Evolutionary conservation across 2,329 filamentous ascomycete genomes (phyloP).

Genomic region (Pestalotiopsis sp.): DNA sequence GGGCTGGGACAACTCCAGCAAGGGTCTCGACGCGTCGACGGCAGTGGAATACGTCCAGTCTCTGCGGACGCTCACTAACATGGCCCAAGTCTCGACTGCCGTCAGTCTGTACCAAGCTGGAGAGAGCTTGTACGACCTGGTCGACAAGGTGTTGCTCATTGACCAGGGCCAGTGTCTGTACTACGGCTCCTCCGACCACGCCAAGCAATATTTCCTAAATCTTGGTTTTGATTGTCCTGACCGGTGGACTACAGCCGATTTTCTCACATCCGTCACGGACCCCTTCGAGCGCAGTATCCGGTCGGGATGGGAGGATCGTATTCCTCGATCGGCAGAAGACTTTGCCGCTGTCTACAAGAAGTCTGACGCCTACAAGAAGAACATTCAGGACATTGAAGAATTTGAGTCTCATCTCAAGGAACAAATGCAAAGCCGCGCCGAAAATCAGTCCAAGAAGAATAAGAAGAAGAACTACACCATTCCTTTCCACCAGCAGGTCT

Average conservation of each 20-base stretch:
- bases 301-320: constrained; percentile 54
- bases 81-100: constrained; percentile 13
- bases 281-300: constrained; percentile 61
- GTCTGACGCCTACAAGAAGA: constrained; percentile 29
- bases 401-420: constrained; percentile 50
- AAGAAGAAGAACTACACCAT: constrained; percentile 54
- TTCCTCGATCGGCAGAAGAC: constrained; percentile 61
- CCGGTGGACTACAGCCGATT: constrained; percentile 68
- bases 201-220: constrained; percentile 60
- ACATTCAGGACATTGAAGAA: constrained; percentile 47
- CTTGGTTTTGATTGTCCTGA: constrained; percentile 60
- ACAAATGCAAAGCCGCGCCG: constrained; percentile 38
- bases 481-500: constrained; percentile 36
- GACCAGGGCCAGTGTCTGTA: constrained; percentile 69
- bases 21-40: constrained; percentile 74
- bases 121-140: constrained; percentile 4
- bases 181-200: constrained; percentile 59
- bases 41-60: constrained; percentile 75
- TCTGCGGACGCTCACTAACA: constrained; percentile 41
- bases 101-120: constrained; percentile 15
- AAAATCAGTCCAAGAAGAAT: constrained; percentile 34
- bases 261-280: constrained; percentile 64
- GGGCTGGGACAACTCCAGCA: constrained; percentile 72
- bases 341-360: constrained; percentile 30
- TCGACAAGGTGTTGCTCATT: constrained; percentile 49